Conservation (phyloP, 768 basidiomycete genomes). For the Xerocomellus chrysenteron region DNA sequence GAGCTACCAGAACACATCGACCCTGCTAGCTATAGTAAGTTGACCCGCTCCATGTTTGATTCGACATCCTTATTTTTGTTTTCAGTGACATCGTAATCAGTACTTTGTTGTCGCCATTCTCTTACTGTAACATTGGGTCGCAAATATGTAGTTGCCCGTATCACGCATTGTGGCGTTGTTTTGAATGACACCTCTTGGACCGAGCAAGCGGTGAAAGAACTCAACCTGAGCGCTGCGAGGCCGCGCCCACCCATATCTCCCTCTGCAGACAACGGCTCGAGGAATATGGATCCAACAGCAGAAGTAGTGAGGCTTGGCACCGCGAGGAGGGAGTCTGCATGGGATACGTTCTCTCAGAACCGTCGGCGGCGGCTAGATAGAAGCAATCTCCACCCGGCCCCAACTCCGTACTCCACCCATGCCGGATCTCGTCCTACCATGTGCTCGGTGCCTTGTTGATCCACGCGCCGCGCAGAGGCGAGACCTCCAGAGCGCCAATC, state of each 20-base stretch:
- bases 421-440: conserved; percentile 28
- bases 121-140: conserved; percentile 16
- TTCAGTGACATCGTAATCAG: conserved; percentile 46
- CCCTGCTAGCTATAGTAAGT: conserved; percentile 92
- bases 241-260: conserved; percentile 31
- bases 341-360: conserved; percentile 24
- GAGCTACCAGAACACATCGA: conserved; percentile 94
- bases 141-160: too few species aligned
- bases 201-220: conserved; percentile 24
- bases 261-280: conserved; percentile 33
- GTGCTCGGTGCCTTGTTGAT: conserved; percentile 15
- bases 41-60: background rate
- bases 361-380: conserved; percentile 14
- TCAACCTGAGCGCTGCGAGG: conserved; percentile 29
- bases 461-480: conserved; percentile 15
- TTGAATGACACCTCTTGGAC: too few species aligned
- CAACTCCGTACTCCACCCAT: conserved; percentile 31
- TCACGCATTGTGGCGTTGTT: too few species aligned
- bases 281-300: conserved; percentile 26
- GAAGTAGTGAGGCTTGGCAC: background rate
- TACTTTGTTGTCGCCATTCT: conserved; percentile 11
- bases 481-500: conserved; percentile 18
- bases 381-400: conserved; percentile 13
- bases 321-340: conserved; percentile 15
- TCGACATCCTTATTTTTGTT: background rate